phyloP scores from a whole-genome alignment of 2,329 filamentous ascomycete genomes.

The Cercospora sp. region DNA sequence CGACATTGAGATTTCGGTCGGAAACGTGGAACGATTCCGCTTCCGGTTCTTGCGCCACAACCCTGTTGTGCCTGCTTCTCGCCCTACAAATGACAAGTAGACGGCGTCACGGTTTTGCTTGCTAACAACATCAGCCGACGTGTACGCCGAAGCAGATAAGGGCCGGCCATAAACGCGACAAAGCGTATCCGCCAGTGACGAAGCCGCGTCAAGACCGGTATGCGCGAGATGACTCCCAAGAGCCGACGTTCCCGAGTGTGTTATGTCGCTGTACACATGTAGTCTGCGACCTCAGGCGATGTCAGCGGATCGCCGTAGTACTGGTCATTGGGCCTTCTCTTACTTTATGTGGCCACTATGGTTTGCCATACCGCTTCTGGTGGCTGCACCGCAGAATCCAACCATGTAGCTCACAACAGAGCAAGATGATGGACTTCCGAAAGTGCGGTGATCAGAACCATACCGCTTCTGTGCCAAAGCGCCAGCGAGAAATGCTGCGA shows the following conservation, averaged over 20 bases:
- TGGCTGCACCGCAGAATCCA: not conserved
- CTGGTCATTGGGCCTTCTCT: not conserved
- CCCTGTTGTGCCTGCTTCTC: not conserved
- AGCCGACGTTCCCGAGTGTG: not conserved
- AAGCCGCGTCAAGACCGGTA: not conserved
- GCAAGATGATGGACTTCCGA: not conserved
- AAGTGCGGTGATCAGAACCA: not conserved
- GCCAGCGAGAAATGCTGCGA: not conserved
- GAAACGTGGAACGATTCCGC: constrained; percentile 6
- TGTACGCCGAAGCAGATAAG: not conserved
- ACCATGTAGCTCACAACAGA: not conserved
- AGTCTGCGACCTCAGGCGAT: not conserved
- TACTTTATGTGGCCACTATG: not conserved
- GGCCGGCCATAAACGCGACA: not conserved
- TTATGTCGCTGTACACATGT: not conserved
- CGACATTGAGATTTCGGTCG: not conserved
- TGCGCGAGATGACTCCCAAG: not conserved
- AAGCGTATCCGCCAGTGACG: not conserved
- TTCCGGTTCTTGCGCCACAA: not conserved
- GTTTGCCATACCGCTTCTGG: not conserved
- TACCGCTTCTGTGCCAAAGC: not conserved
- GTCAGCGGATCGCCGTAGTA: not conserved
- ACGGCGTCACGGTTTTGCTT: not conserved
- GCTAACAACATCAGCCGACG: not conserved
- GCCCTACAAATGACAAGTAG: not conserved